Percentiles rank a stretch among this genome's conserved stretches.
Evolutionary conservation across 306 rosid species (phyloP).

Genomic region (Dalbergia cochinchinensis): DNA sequence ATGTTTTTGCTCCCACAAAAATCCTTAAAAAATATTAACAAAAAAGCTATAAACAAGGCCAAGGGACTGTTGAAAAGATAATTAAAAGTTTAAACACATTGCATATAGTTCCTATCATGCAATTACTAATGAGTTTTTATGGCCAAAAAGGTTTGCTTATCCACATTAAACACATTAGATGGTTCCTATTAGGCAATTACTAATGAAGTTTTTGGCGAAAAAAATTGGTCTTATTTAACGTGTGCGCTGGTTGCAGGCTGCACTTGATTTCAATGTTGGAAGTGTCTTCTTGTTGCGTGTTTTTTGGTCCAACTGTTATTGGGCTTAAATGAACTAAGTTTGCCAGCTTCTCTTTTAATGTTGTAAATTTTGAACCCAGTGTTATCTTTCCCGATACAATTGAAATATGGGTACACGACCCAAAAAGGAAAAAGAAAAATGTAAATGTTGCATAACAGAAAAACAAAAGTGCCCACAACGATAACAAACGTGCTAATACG

Average conservation of each 20-base stretch:
- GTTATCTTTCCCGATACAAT: neutral
- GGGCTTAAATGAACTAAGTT: constrained; percentile 4
- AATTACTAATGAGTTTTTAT: too few relatives aligned
- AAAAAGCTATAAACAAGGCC: neutral
- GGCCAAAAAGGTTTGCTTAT: too few relatives aligned
- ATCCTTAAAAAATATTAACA: neutral
- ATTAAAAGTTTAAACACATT: too few relatives aligned
- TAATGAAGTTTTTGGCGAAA: neutral
- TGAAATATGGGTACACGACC: neutral
- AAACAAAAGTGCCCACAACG: too few relatives aligned
- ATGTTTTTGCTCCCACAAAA: neutral
- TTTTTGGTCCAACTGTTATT: neutral
- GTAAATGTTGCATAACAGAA: neutral
- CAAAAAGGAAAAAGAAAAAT: neutral
- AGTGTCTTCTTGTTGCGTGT: neutral
- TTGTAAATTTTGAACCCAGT: neutral
- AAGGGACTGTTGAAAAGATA: neutral
- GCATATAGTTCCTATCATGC: too few relatives aligned
- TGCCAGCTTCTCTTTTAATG: neutral
- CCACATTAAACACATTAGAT: too few relatives aligned
- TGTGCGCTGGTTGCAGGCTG: neutral
- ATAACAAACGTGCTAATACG: too few relatives aligned
- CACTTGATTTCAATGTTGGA: too few relatives aligned
- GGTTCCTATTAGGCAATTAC: neutral
- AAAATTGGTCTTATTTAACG: neutral